phyloP scores from a whole-genome alignment of 371 early-diverging fungal species.

The Coemansia sp. region DNA sequence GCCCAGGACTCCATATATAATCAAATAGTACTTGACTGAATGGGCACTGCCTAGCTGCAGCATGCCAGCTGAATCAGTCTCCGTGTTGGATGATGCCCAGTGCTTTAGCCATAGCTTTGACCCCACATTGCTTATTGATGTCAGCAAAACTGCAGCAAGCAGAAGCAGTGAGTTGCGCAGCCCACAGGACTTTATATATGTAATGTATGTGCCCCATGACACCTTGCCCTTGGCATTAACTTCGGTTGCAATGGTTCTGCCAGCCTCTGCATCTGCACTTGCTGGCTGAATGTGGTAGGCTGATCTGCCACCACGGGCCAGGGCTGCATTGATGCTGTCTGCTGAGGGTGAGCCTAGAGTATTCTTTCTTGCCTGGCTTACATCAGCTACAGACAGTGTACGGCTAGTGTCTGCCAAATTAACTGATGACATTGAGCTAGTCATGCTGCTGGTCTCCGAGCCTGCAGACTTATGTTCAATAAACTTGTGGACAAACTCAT shows the following conservation, averaged over 20 bases:
- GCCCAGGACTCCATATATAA: slow-evolving; percentile 80
- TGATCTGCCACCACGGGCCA: too few relatives aligned
- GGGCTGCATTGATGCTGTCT: too few relatives aligned
- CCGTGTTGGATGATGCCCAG: slow-evolving; percentile 55
- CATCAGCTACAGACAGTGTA: too few relatives aligned
- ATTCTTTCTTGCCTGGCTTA: too few relatives aligned
- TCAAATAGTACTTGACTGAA: slow-evolving; percentile 62
- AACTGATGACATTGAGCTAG: not conserved
- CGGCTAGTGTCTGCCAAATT: not conserved
- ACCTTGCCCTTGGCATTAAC: slow-evolving; percentile 79
- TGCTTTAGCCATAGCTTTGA: slow-evolving; percentile 72
- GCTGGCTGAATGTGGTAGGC: not conserved
- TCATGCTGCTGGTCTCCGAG: not conserved
- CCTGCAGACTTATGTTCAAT: slow-evolving; percentile 27
- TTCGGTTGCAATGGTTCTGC: slow-evolving; percentile 69
- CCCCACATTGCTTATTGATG: slow-evolving; percentile 50
- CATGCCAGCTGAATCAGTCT: slow-evolving; percentile 43
- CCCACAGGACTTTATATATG: slow-evolving; percentile 78
- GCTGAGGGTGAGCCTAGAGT: too few relatives aligned
- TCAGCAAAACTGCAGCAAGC: slow-evolving; percentile 5
- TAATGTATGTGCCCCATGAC: slow-evolving; percentile 63
- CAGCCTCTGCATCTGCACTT: slow-evolving; percentile 9
- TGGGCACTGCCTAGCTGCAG: not conserved
- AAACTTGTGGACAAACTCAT: slow-evolving; percentile 34
- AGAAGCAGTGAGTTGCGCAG: slow-evolving; percentile 15